A percentile compares a stretch with the other conserved stretches of the same genome.
These are phyloP conservation scores for Fraxinus anomala DNA, from an alignment of 257 asterid species.

Conservation along the genomic window DNA sequence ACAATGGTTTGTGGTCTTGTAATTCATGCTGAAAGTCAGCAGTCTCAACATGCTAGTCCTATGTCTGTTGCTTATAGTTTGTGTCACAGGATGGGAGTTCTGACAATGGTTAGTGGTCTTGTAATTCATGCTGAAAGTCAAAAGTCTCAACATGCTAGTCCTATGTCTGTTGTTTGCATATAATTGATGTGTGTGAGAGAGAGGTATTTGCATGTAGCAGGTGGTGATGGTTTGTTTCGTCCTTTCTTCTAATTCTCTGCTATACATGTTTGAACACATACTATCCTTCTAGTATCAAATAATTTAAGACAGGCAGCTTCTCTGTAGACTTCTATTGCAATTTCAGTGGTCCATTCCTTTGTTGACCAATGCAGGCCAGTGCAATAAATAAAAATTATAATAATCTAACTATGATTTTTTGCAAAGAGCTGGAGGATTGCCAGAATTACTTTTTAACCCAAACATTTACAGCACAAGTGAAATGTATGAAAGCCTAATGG, in stretches of 20 bases:
- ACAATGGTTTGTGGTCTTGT: background rate
- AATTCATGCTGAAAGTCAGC: conserved; percentile 4
- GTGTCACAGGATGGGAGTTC: background rate
- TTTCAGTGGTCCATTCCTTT: conserved; percentile 19
- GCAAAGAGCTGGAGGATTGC: background rate
- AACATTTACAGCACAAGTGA: conserved; percentile 5
- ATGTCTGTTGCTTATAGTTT: background rate
- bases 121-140: conserved; percentile 1
- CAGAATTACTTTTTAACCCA: background rate
- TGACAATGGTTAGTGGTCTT: background rate
- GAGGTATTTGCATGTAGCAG: background rate
- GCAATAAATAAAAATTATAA: conserved; percentile 8
- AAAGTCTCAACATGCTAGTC: background rate
- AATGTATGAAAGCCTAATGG: conserved; percentile 12
- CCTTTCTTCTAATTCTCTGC: background rate
- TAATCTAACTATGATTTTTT: conserved; percentile 1
- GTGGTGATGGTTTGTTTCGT: background rate
- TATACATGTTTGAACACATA: background rate
- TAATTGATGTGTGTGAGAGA: background rate
- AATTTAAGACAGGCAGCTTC: background rate
- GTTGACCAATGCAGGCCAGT: conserved; percentile 16
- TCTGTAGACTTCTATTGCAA: conserved; percentile 1
- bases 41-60: background rate
- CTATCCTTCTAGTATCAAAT: background rate
- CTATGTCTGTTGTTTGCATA: background rate